Percentiles rank a stretch among this genome's conserved stretches.
Conservation (phyloP, 202 grass and related monocot genomes). For the Elaeis oleifera region DNA sequence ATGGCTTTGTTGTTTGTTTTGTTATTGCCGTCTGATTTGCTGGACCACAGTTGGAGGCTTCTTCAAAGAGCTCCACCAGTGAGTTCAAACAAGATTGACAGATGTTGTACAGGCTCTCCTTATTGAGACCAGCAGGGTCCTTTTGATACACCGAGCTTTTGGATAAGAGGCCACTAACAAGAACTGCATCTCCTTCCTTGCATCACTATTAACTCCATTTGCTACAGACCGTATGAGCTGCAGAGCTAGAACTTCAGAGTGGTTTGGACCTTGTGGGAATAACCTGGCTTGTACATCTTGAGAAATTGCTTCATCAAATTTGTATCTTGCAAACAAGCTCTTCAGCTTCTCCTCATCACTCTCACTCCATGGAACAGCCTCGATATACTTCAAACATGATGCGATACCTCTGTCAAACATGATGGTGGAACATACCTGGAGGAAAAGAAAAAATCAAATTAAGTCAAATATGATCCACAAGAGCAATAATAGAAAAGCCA, state of each 20-base stretch:
- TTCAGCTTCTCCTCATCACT: constrained; percentile 69
- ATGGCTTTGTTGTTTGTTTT: constrained; percentile 37
- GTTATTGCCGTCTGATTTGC: not conserved
- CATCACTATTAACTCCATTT: constrained; percentile 62
- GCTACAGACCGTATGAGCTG: constrained; percentile 69
- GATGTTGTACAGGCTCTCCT: constrained; percentile 49
- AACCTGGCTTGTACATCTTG: constrained; percentile 50
- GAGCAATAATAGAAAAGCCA: not conserved
- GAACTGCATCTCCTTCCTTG: constrained; percentile 57
- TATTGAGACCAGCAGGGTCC: constrained; percentile 41
- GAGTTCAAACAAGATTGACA: constrained; percentile 66
- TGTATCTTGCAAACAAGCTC: constrained; percentile 42
- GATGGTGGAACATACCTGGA: constrained; percentile 73
- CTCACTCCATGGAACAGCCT: constrained; percentile 88
- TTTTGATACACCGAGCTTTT: constrained; percentile 60
- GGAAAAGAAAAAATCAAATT: constrained; percentile 23
- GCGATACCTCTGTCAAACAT: constrained; percentile 82
- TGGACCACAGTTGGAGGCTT: constrained; percentile 31
- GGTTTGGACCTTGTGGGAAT: constrained; percentile 25
- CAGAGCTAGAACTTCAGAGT: constrained; percentile 45
- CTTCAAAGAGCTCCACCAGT: constrained; percentile 63
- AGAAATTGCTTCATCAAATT: constrained; percentile 35
- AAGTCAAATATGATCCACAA: not conserved
- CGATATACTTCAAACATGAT: constrained; percentile 65
- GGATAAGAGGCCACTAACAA: constrained; percentile 53